Conservation (phyloP, 371 early-diverging fungal species). For the Cokeromyces recurvatus region DNA sequence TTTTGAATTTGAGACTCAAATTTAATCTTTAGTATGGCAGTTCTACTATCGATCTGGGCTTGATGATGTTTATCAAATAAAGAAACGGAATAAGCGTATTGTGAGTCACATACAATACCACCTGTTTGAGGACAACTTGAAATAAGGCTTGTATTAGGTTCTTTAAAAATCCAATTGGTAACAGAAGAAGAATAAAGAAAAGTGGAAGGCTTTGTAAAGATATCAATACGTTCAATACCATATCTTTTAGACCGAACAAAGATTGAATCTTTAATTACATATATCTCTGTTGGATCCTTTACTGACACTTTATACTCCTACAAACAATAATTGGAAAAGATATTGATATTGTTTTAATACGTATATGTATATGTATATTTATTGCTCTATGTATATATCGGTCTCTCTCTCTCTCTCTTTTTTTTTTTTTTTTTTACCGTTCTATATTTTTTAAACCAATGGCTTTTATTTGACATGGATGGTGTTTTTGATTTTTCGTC, state of each 20-base stretch:
- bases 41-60: too few relatives aligned
- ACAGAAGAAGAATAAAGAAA: neutral
- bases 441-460: conserved; percentile 15
- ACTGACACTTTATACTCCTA: conserved; percentile 11
- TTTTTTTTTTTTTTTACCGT: too few relatives aligned
- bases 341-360: too few relatives aligned
- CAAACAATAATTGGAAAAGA: too few relatives aligned
- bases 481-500: neutral
- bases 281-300: conserved; percentile 9
- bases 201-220: neutral
- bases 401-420: too few relatives aligned
- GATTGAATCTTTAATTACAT: conserved; percentile 5
- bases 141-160: neutral
- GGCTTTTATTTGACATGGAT: neutral
- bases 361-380: too few relatives aligned
- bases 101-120: conserved; percentile 3
- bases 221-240: conserved; percentile 15
- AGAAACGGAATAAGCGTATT: conserved; percentile 1
- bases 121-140: neutral
- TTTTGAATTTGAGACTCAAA: conserved; percentile 23
- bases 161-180: neutral
- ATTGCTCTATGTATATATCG: too few relatives aligned
- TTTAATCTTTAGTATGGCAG: conserved; percentile 11
- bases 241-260: conserved; percentile 9
- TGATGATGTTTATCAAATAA: conserved; percentile 2